Conservation (phyloP, 352 stramenopile genomes). For the Phytophthora sp. region DNA sequence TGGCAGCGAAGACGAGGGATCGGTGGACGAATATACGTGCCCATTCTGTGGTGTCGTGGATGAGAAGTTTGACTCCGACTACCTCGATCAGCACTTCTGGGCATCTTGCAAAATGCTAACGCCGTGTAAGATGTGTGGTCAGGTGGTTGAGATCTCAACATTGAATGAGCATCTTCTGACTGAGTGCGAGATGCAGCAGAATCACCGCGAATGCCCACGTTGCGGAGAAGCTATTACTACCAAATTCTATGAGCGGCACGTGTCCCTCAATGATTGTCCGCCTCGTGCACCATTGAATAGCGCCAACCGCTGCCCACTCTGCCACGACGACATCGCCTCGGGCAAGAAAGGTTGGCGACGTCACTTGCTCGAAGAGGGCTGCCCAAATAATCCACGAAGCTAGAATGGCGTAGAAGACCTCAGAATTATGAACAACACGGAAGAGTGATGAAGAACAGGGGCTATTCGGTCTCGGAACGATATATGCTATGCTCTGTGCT, state of each 20-base stretch:
- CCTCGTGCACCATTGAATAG: slow-evolving; percentile 60
- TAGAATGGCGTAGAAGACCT: slow-evolving; percentile 28
- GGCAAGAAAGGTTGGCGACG: slow-evolving; percentile 73
- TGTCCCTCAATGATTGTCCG: slow-evolving; percentile 74
- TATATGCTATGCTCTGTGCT: slow-evolving; percentile 3
- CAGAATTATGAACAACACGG: slow-evolving; percentile 27
- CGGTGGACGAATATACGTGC: slow-evolving; percentile 88
- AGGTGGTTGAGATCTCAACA: slow-evolving; percentile 92
- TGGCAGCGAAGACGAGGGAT: slow-evolving; percentile 77
- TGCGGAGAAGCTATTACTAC: slow-evolving; percentile 86
- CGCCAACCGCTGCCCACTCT: slow-evolving; percentile 82
- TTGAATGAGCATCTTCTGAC: slow-evolving; percentile 91
- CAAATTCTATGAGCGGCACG: slow-evolving; percentile 87
- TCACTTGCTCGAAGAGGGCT: slow-evolving; percentile 74
- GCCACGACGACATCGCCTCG: slow-evolving; percentile 73
- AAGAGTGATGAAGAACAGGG: slow-evolving; percentile 24
- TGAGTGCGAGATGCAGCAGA: slow-evolving; percentile 88
- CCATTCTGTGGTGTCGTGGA: slow-evolving; percentile 92
- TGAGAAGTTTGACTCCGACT: slow-evolving; percentile 88
- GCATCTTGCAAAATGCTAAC: slow-evolving; percentile 91
- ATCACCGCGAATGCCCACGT: slow-evolving; percentile 79
- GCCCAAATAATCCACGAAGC: slow-evolving; percentile 80
- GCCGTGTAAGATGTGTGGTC: slow-evolving; percentile 92
- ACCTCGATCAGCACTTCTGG: slow-evolving; percentile 93
- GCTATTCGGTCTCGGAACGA: slow-evolving; percentile 16